These are phyloP conservation scores for Acacia melanoxylon DNA, from an alignment of 306 rosid species.

Conservation along the genomic window DNA sequence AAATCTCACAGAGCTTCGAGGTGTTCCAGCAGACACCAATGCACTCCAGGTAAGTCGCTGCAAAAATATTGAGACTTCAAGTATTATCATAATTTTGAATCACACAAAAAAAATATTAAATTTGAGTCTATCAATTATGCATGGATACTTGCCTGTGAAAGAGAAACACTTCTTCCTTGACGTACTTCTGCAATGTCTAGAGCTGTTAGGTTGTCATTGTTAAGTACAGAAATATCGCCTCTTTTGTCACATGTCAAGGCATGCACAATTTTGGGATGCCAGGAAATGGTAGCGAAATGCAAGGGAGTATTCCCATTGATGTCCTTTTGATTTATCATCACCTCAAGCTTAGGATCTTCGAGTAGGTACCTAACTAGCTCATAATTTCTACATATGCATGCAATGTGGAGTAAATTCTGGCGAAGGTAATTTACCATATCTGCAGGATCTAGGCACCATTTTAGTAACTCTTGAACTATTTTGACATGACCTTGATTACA, in stretches of 20 bases:
- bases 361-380: slow-evolving; percentile 2
- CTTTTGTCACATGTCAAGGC: slow-evolving; percentile 1
- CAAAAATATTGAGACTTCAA: too few relatives aligned
- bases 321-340: slow-evolving; percentile 33
- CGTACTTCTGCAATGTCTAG: too few relatives aligned
- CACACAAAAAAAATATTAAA: too few relatives aligned
- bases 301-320: slow-evolving; percentile 20
- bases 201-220: too few relatives aligned
- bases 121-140: too few relatives aligned
- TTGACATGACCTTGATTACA: neutral
- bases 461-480: slow-evolving; percentile 8
- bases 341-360: neutral
- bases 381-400: slow-evolving; percentile 1
- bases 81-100: too few relatives aligned
- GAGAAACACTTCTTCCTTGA: too few relatives aligned
- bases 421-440: neutral
- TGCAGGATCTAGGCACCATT: neutral
- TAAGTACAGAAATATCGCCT: neutral
- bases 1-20: neutral
- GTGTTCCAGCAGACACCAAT: neutral
- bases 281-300: slow-evolving; percentile 25
- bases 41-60: slow-evolving; percentile 29
- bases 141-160: too few relatives aligned
- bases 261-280: slow-evolving; percentile 16
- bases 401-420: slow-evolving; percentile 23